Base-by-base conservation (phyloP, 805 yeast species). In the Lipomyces japonicus region DNA sequence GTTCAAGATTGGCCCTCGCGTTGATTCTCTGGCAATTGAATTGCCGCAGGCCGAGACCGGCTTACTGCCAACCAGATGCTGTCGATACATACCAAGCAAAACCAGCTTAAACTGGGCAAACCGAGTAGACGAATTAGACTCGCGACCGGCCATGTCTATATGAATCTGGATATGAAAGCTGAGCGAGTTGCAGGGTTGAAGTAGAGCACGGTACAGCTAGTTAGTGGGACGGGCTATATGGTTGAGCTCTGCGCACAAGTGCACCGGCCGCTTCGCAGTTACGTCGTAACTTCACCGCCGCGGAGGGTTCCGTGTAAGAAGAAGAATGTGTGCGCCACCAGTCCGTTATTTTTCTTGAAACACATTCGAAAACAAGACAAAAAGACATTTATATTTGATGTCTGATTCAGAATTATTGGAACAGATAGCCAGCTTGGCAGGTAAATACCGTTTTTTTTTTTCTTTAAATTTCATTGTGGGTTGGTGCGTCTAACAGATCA, bases 21-120 rank as follows among this genome's bases (percentile, higher is more conserved):
- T 7, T 28, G 12, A 28, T 28, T 28, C 32, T 10, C 32, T 28
- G 32, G 32, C 10, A 14, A 10, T 14, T 10, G 12, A 28, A 18
- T 19, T 12, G 19, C 44, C 4, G 25, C n/a, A 24, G 26, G 41
- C 44, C 44, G 28, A 34, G n/a, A n/a, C n/a, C n/a, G n/a, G n/a
- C n/a, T n/a, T n/a, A n/a, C n/a, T n/a, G n/a, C n/a, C n/a, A 37
- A 30, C 37, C 23, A 3, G 25, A 18, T n/a, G 34, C 18, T 16
- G 36, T 16, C 22, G 34, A 30, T 16, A 62, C 67, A 24, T 53
- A 64, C 87, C 91, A 46, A 85, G 72, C 32, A 85, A 78, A 6
- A 85, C 93, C 37, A 85, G 75, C 65, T 85, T 85, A 67, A 78
- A 78, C 63, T 77, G 83, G 19, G 73, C 76, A 58, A 71, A 71